Evolutionary conservation across 257 asterid species (phyloP).

Genomic region (Mentha longifolia): DNA sequence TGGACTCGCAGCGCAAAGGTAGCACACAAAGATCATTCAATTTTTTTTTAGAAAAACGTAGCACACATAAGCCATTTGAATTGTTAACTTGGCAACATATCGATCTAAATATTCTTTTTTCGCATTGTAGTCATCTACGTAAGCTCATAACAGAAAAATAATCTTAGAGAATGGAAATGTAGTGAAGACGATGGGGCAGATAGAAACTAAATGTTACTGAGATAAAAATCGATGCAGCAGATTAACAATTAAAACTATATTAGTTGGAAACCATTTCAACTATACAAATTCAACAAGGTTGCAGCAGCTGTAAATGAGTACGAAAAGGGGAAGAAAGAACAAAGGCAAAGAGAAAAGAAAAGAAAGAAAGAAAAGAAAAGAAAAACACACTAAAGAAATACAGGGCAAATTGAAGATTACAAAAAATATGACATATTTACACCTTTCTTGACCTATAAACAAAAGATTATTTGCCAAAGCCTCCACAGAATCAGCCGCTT

Average conservation of each 20-base stretch:
- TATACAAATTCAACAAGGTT: constrained; percentile 61
- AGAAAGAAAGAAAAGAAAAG: background rate
- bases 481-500: constrained; percentile 50
- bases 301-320: constrained; percentile 30
- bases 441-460: constrained; percentile 68
- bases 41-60: too few relatives aligned
- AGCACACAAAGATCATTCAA: too few relatives aligned
- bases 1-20: too few relatives aligned
- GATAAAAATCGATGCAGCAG: background rate
- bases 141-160: too few relatives aligned
- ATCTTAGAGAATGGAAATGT: too few relatives aligned
- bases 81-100: too few relatives aligned
- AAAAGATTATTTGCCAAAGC: constrained; percentile 67
- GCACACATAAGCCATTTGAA: too few relatives aligned
- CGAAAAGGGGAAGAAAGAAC: background rate
- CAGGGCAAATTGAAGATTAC: constrained; percentile 24
- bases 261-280: constrained; percentile 40
- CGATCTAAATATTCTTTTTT: too few relatives aligned
- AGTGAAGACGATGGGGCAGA: too few relatives aligned
- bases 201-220: too few relatives aligned
- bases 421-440: constrained; percentile 58
- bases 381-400: constrained; percentile 31
- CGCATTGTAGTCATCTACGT: too few relatives aligned
- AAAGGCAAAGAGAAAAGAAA: too few relatives aligned
- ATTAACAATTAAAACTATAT: constrained; percentile 48